Percentiles rank a stretch among this genome's conserved stretches.
These are phyloP conservation scores for Emiliania huxleyi DNA, from an alignment of 78 protist genomes.

Conservation along the genomic window DNA sequence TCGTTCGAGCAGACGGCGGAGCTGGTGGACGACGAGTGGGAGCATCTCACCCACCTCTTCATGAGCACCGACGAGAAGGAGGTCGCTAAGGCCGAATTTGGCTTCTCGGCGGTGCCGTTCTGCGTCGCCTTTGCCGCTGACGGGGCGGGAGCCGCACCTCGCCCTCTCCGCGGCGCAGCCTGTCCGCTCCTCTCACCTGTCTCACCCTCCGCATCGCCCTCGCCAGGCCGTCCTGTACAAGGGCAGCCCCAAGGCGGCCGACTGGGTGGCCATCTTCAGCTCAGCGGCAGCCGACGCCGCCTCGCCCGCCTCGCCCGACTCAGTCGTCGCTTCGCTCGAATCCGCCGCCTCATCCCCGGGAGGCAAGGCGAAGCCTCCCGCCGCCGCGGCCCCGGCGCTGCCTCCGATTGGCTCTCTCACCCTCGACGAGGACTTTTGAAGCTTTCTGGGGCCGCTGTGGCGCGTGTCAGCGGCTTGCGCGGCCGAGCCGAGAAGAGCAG, in stretches of 20 bases:
- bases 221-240: neutral
- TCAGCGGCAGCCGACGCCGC: neutral
- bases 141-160: too few species aligned
- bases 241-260: neutral
- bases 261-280: neutral
- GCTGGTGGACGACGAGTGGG: neutral
- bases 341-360: too few species aligned
- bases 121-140: neutral
- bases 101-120: neutral
- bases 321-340: neutral
- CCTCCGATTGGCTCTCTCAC: neutral
- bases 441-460: too few species aligned
- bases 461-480: too few species aligned
- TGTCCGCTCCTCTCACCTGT: too few species aligned
- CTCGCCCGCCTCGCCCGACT: neutral
- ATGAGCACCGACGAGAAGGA: neutral
- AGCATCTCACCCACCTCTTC: neutral
- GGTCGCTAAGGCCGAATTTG: neutral
- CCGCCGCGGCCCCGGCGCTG: neutral
- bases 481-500: too few species aligned
- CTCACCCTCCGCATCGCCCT: too few species aligned
- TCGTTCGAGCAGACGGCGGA: neutral
- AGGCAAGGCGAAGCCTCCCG: neutral
- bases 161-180: too few species aligned
- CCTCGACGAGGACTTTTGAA: neutral